Evolutionary conservation across 805 yeast genomes (phyloP).

Genomic region (Diddensiella caesifluorescens): DNA sequence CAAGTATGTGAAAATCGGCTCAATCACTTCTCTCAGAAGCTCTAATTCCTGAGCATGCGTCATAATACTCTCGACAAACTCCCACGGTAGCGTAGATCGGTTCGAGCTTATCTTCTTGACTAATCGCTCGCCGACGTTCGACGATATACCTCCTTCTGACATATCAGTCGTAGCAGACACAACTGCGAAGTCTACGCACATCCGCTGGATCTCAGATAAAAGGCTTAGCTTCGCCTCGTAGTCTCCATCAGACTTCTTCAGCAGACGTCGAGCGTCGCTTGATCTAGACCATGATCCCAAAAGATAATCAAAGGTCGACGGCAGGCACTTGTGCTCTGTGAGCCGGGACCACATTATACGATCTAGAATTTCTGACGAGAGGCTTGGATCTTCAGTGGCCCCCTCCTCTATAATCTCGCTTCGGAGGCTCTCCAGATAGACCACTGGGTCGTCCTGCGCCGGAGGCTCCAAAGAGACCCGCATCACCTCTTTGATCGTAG

Average conservation of each 20-base stretch:
- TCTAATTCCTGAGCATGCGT: slow-evolving; percentile 63
- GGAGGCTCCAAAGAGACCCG: slow-evolving; percentile 14
- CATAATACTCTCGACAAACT: slow-evolving; percentile 53
- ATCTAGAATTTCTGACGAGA: slow-evolving; percentile 17
- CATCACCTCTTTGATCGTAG: slow-evolving; percentile 16
- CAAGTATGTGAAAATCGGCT: slow-evolving; percentile 41
- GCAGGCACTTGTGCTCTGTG: slow-evolving; percentile 14
- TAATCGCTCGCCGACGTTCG: slow-evolving; percentile 15
- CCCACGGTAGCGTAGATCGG: slow-evolving; percentile 28
- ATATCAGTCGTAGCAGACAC: slow-evolving; percentile 24
- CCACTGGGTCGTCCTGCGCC: slow-evolving; percentile 2
- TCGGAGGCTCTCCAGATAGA: slow-evolving; percentile 11
- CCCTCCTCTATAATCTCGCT: slow-evolving; percentile 19
- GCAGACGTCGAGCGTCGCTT: slow-evolving; percentile 35
- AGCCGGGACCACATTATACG: slow-evolving; percentile 20
- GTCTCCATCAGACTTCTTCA: slow-evolving; percentile 38
- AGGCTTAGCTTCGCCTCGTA: slow-evolving; percentile 36
- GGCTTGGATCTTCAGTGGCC: background rate
- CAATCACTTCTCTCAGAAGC: slow-evolving; percentile 52
- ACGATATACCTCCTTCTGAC: slow-evolving; percentile 10
- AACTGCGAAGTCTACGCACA: slow-evolving; percentile 44
- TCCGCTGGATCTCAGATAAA: slow-evolving; percentile 39
- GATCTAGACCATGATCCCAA: slow-evolving; percentile 41
- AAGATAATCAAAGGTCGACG: slow-evolving; percentile 44
- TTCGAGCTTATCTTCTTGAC: slow-evolving; percentile 10